Evolutionary conservation across 495 filamentous ascomycete species (phyloP).

Genomic region (Hypoxylon fragiforme): DNA sequence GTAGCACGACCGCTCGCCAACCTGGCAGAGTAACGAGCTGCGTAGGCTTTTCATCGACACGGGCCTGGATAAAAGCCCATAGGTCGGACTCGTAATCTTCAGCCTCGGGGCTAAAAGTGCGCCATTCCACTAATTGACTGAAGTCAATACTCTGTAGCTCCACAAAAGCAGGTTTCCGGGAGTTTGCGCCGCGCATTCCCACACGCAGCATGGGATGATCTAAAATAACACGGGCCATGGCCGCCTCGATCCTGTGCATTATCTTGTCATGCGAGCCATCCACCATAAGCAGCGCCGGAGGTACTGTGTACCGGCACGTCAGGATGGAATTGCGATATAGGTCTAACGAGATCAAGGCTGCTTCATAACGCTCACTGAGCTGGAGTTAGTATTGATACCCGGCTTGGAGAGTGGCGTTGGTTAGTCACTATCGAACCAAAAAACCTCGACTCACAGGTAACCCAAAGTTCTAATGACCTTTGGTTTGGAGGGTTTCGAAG

Average conservation of each 20-base stretch:
- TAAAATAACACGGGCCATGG: slow-evolving; percentile 39
- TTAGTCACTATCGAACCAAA: neutral
- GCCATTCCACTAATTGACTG: slow-evolving; percentile 35
- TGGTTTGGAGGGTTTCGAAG: slow-evolving; percentile 3
- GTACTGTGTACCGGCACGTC: slow-evolving; percentile 37
- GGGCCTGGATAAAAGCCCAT: slow-evolving; percentile 16
- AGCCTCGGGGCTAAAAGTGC: neutral
- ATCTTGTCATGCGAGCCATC: slow-evolving; percentile 2
- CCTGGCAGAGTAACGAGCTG: slow-evolving; percentile 31
- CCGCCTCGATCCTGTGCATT: slow-evolving; percentile 22
- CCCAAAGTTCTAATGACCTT: slow-evolving; percentile 20
- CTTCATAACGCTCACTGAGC: slow-evolving; percentile 29
- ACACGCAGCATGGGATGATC: slow-evolving; percentile 37
- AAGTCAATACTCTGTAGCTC: slow-evolving; percentile 35
- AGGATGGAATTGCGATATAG: slow-evolving; percentile 42
- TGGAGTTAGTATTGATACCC: neutral
- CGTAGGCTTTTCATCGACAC: slow-evolving; percentile 33
- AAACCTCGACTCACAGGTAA: slow-evolving; percentile 9
- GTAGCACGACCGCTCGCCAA: slow-evolving; percentile 39
- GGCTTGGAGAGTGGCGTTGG: neutral
- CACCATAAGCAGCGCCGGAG: slow-evolving; percentile 1
- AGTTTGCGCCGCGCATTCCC: slow-evolving; percentile 36
- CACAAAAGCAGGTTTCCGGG: slow-evolving; percentile 35
- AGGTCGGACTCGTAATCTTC: slow-evolving; percentile 24
- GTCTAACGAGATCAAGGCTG: slow-evolving; percentile 35